Evolutionary conservation across 345 rosid genomes (phyloP), one percentile per base, ranked within the genome.

Genomic region (Bruguiera parviflora): DNA sequence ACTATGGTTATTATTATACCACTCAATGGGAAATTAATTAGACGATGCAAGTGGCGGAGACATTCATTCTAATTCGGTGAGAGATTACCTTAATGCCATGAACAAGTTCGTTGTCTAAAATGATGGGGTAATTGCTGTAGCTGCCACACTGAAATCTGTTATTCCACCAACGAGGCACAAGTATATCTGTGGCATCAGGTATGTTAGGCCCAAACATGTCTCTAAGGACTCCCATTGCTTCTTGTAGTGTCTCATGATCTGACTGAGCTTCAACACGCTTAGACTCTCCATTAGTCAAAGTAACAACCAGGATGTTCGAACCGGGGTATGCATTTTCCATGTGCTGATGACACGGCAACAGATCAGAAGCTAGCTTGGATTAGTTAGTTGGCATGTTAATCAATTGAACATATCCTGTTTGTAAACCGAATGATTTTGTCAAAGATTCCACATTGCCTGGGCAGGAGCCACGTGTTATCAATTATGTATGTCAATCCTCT

Each of bases 91-190:
- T 85, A 10, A 95, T 84, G 64, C 82, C 79, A 58, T 79, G 83
- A 56, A 82, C 61, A 27, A 80, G 69, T 80, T 84, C 86, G 31
- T 81, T 80, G 74, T 90, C 81, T 43, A 86, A 82, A 46, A 92
- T 89, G 72, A 92, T 85, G 60, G 99, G 99, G 80, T 88, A 95
- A 49, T 95, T 90, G 81, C 97, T 92, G 86, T 95, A 92, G 89
- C 99, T 87, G 79, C 99, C 96, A 61, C 96, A 89, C 84, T 95
- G 99, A 83, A 90, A 95, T 67, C 96, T 78, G 80, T 95, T 88
- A 83, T 84, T 95, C 96, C 96, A 95, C 98, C 99, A 95, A 31
- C 96, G 93, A 21, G 99, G 97, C 75, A 95, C 97, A 61, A 88
- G 88, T 64, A 92, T 85, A 61, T 87, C 82, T 0, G 85, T 84